phyloP scores from a whole-genome alignment of 2,329 filamentous ascomycete genomes.

The Fusarium lateritium region DNA sequence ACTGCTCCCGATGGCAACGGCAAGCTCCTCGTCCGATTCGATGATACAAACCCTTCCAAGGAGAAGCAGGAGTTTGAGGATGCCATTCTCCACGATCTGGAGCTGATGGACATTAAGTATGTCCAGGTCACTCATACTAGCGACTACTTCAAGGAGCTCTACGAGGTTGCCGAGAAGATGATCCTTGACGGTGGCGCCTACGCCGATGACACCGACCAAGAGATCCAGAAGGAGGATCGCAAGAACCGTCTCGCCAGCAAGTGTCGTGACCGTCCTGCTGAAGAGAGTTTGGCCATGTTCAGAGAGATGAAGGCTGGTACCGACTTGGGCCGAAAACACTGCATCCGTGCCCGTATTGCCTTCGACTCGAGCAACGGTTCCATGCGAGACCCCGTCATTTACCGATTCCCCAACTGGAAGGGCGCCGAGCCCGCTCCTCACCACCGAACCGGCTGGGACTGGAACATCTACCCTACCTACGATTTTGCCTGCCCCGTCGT shows the following conservation, averaged over 20 bases:
- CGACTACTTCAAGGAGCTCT: conserved; percentile 95
- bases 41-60: conserved; percentile 97
- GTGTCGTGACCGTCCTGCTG: conserved; percentile 81
- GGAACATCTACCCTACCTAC: conserved; percentile 92
- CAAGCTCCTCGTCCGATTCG: conserved; percentile 90
- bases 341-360: conserved; percentile 94
- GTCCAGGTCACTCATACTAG: conserved; percentile 91
- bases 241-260: conserved; percentile 87
- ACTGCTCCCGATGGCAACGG: conserved; percentile 93
- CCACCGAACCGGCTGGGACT: conserved; percentile 83
- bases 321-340: conserved; percentile 85
- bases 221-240: conserved; percentile 88
- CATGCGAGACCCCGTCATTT: conserved; percentile 96
- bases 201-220: conserved; percentile 92
- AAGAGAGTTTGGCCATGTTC: conserved; percentile 89
- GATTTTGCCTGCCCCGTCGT: conserved; percentile 89
- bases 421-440: conserved; percentile 65
- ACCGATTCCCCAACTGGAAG: conserved; percentile 83
- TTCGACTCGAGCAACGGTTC: conserved; percentile 95
- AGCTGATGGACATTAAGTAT: conserved; percentile 91
- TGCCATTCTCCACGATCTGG: conserved; percentile 91
- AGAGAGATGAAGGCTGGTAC: conserved; percentile 93
- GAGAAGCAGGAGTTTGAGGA: conserved; percentile 98
- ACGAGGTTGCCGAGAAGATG: conserved; percentile 86
- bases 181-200: conserved; percentile 92